A percentile compares a stretch with the other conserved stretches of the same genome.
Conservation (phyloP, 176 grass and related monocot species). For the Dactylis glomerata region DNA sequence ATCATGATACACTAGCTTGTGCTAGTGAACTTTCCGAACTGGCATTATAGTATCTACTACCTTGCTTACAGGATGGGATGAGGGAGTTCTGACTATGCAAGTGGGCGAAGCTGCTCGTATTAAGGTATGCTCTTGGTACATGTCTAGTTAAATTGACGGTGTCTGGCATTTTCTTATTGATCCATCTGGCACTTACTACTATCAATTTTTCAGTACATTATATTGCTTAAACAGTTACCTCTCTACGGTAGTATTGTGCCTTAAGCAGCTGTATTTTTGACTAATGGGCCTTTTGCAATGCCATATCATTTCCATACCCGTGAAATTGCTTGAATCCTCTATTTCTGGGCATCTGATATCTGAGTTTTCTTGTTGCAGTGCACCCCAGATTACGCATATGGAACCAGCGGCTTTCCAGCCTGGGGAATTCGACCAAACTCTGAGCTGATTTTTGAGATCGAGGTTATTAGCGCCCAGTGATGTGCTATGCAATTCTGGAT, state of each 20-base stretch:
- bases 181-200: not conserved
- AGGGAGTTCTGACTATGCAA: constrained; percentile 94
- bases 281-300: not conserved
- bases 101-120: constrained; percentile 85
- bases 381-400: constrained; percentile 92
- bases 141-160: not conserved
- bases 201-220: not conserved
- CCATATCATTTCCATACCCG: not conserved
- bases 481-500: constrained; percentile 1
- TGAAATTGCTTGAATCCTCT: not conserved
- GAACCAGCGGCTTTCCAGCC: constrained; percentile 53
- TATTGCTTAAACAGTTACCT: not conserved
- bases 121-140: constrained; percentile 35
- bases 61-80: constrained; percentile 79
- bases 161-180: not conserved
- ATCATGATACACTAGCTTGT: not conserved
- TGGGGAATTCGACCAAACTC: constrained; percentile 94
- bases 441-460: constrained; percentile 72
- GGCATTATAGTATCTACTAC: not conserved
- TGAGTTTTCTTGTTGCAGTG: constrained; percentile 53
- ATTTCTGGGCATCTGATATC: not conserved
- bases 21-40: not conserved
- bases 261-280: not conserved
- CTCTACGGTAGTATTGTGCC: not conserved
- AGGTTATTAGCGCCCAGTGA: constrained; percentile 68